Base-by-base conservation (phyloP, 1,139 yeast genomes). In the Debaryomycetaceae sp. region DNA sequence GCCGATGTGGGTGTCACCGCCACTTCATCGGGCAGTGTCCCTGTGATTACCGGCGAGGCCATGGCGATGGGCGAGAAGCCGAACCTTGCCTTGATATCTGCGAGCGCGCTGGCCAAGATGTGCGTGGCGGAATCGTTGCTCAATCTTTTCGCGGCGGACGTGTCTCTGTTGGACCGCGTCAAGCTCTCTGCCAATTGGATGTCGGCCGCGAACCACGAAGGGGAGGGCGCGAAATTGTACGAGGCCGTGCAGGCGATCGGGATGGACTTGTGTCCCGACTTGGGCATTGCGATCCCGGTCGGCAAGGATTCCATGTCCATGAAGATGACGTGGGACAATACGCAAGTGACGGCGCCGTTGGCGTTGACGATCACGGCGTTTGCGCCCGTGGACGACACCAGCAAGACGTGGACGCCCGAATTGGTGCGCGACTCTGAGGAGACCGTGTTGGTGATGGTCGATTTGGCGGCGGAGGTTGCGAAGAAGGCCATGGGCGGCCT, bases 291-390 rank as follows among this genome's bases (percentile, higher is more conserved):
- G 15, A 86, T 92, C 35, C 99, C 99, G 12, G 98, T 92, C 25
- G 99, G 99, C 44, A 92, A 92, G 62, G 99, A 92, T 55, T 87
- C 97, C 28, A 86, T 90, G 96, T 87, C 97, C 18, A 87, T 92
- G 98, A 86, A 86, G 62, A 92, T 92, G 98, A 79, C 81, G 50
- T 92, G 98, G 98, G 90, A 73, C 34, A 73, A 77, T 40, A 82
- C 79, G 47, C 94, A 85, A 55, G 97, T 92, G 25, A 78, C 93
- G 38, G 86, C 97, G 19, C 99, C 99, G 28, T 65, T 92, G 49
- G 79, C 97, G n/a, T 72, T 87, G 44, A 80, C 83, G 30, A 69
- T 90, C 40, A 87, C 98, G 22, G 92, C 97, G 0, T 92, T 90
- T 53, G 83, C 81, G 32, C 83, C 95, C 29, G 96, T 92, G 29